These are phyloP conservation scores for Prunus kanzakura DNA, from an alignment of 306 rosid genomes.

Conservation along the genomic window DNA sequence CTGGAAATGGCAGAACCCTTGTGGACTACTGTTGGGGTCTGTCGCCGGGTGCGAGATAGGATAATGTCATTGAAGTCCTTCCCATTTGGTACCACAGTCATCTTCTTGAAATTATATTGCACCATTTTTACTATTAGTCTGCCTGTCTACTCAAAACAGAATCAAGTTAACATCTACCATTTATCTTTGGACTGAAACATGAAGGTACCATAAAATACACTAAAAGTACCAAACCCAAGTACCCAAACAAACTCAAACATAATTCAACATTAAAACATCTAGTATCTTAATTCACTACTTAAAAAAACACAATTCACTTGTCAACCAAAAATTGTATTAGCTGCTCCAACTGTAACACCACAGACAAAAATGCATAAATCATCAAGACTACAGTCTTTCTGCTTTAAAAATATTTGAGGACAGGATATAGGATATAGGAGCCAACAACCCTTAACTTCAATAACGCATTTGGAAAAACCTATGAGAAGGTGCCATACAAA, in stretches of 20 bases:
- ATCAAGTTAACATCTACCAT: neutral
- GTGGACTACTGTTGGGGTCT: constrained; percentile 81
- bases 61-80: constrained; percentile 71
- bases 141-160: neutral
- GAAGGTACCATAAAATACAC: neutral
- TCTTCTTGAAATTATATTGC: constrained; percentile 78
- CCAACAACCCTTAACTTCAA: neutral
- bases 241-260: neutral
- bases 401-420: no score
- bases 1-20: constrained; percentile 70
- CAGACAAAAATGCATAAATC: neutral
- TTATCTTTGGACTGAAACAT: neutral
- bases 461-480: neutral
- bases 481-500: neutral
- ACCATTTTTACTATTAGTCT: constrained; percentile 48
- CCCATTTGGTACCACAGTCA: constrained; percentile 71
- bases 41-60: constrained; percentile 77
- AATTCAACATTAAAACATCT: neutral
- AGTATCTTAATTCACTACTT: neutral
- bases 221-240: neutral
- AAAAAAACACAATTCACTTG: neutral
- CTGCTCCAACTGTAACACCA: constrained; percentile 38
- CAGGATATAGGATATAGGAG: no score
- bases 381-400: no score
- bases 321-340: neutral